Percentiles rank a stretch among this genome's conserved stretches.
Evolutionary conservation across 176 grass and related monocot species (phyloP).

Genomic region (Sorghum bicolor): Sorghum_bicolor_NCBIv3 NC_012873.2:66242001-66242500

Average conservation of each 20-base stretch:
- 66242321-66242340: background rate
- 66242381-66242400: background rate
- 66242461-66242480: background rate
- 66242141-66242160: background rate
- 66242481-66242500: background rate
- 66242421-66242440: background rate
- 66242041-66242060: background rate
- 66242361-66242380: no score
- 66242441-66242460: background rate
- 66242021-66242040: background rate
- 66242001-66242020: background rate
- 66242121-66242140: constrained; percentile 10
- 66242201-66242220: background rate
- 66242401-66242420: background rate
- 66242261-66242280: constrained; percentile 8
- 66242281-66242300: background rate
- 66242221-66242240: background rate
- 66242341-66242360: background rate
- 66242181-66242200: background rate
- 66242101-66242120: background rate
- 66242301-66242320: background rate
- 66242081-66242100: background rate
- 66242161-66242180: background rate
- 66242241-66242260: background rate
- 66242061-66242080: background rate